Evolutionary conservation across 2,329 filamentous ascomycete genomes (phyloP).

Genomic region (Parastagonospora nodorum): DNA sequence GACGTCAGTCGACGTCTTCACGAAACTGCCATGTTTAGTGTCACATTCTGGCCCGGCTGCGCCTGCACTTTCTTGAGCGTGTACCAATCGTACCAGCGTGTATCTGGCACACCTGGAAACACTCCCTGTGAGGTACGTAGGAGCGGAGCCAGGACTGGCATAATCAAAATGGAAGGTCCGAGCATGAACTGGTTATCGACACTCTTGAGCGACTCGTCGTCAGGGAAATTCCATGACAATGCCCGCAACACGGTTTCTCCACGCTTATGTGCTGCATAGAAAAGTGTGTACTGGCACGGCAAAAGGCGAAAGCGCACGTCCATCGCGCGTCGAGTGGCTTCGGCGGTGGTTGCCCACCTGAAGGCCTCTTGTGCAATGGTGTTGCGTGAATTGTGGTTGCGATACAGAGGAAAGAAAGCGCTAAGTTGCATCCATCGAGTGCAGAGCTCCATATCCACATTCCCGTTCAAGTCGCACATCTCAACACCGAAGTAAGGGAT

Average conservation of each 20-base stretch:
- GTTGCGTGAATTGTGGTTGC: constrained; percentile 70
- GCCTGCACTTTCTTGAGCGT: constrained; percentile 60
- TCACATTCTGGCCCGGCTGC: constrained; percentile 58
- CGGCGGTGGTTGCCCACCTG: constrained; percentile 66
- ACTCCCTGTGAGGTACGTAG: constrained; percentile 65
- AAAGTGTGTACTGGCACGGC: constrained; percentile 74
- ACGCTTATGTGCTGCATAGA: constrained; percentile 65
- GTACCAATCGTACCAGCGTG: constrained; percentile 79
- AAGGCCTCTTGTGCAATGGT: constrained; percentile 71
- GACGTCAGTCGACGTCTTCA: neutral
- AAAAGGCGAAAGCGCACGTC: constrained; percentile 69
- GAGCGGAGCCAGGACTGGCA: constrained; percentile 67
- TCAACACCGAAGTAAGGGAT: constrained; percentile 72
- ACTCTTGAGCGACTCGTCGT: constrained; percentile 66
- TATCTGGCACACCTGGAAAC: constrained; percentile 66
- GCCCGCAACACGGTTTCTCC: constrained; percentile 74
- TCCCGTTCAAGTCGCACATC: constrained; percentile 68
- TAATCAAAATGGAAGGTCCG: constrained; percentile 66
- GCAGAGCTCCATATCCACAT: constrained; percentile 70
- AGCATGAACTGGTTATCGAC: constrained; percentile 72
- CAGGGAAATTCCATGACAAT: constrained; percentile 72
- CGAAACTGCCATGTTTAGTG: constrained; percentile 45
- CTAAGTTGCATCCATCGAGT: constrained; percentile 72
- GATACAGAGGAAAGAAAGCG: constrained; percentile 76
- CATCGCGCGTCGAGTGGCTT: constrained; percentile 67